Evolutionary conservation across 176 grass and related monocot species (phyloP).

Genomic region (Oropetium thomaeum): DNA sequence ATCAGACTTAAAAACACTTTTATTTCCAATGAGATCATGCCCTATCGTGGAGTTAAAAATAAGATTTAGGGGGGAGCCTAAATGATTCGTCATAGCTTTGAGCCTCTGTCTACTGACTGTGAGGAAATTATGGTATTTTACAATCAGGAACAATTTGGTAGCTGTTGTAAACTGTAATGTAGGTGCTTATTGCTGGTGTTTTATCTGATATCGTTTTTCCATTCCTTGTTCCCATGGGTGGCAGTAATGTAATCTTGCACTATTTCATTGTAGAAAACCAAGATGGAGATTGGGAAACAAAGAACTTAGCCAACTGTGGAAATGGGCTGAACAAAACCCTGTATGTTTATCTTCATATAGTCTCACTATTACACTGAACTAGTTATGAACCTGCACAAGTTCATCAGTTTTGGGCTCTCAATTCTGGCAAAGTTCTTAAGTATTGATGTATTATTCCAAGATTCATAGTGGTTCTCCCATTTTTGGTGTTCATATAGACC

Average conservation of each 20-base stretch:
- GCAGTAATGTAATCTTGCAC: constrained; percentile 1
- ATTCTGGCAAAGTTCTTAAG: neutral
- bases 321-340: constrained; percentile 96
- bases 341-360: constrained; percentile 50
- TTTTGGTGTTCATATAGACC: neutral
- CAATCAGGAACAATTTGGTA: too few relatives aligned
- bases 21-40: neutral
- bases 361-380: neutral
- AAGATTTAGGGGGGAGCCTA: neutral
- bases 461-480: neutral
- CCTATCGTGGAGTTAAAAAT: constrained; percentile 2
- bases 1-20: neutral
- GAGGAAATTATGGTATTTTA: neutral
- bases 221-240: constrained; percentile 5
- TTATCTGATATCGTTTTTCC: neutral
- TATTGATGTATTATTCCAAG: neutral
- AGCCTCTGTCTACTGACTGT: too few relatives aligned
- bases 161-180: constrained; percentile 1
- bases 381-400: constrained; percentile 13
- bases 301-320: constrained; percentile 89
- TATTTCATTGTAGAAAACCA: constrained; percentile 57
- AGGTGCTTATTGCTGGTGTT: neutral
- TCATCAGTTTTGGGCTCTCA: neutral
- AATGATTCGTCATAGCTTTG: neutral
- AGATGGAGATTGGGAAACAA: constrained; percentile 94